These are phyloP conservation scores for Zygotorulaspora sp. DNA, from an alignment of 805 yeast species.

Conservation along the genomic window DNA sequence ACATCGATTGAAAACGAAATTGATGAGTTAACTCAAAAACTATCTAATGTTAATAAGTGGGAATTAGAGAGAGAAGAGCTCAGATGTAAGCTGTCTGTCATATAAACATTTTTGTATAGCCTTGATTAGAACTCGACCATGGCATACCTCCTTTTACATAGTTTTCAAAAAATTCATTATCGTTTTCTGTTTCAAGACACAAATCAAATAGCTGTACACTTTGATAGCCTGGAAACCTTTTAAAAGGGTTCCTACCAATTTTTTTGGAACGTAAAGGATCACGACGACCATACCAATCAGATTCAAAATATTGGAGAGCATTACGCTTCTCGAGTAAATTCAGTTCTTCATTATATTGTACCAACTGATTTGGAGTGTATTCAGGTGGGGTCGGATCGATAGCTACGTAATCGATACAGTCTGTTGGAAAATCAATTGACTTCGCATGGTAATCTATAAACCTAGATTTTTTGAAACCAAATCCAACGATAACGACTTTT, in stretches of 20 bases:
- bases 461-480: constrained; percentile 64
- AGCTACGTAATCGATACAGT: constrained; percentile 48
- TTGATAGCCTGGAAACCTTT: constrained; percentile 39
- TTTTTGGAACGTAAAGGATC: constrained; percentile 47
- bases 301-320: constrained; percentile 51
- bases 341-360: constrained; percentile 46
- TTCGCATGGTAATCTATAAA: constrained; percentile 51
- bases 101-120: constrained; percentile 23
- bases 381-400: constrained; percentile 49
- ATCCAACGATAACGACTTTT: constrained; percentile 58
- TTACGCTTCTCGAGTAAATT: constrained; percentile 43
- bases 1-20: constrained; percentile 73
- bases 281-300: constrained; percentile 56
- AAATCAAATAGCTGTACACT: constrained; percentile 11
- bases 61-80: constrained; percentile 57
- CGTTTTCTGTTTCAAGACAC: constrained; percentile 11
- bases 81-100: constrained; percentile 35
- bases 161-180: constrained; percentile 18
- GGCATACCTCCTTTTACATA: constrained; percentile 30
- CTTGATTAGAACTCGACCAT: constrained; percentile 23
- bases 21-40: constrained; percentile 54
- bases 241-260: constrained; percentile 52
- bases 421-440: constrained; percentile 44
- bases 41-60: constrained; percentile 56
- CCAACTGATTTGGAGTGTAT: constrained; percentile 22